These are phyloP conservation scores for Trichaptum fuscoviolaceum DNA, from an alignment of 768 basidiomycete species.

Conservation along the genomic window DNA sequence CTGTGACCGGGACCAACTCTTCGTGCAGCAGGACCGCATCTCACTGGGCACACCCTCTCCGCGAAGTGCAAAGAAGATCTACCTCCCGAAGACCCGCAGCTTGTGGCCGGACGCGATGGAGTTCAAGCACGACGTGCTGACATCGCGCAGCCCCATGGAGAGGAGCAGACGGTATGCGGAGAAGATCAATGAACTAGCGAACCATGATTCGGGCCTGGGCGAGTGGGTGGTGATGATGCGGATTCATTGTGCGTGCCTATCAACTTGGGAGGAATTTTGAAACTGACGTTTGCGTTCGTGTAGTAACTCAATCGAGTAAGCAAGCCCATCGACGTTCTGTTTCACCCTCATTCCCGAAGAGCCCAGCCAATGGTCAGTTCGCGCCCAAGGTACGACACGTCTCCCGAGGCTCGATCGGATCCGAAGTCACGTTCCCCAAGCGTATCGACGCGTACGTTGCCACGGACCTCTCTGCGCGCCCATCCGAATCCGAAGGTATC, in stretches of 20 bases:
- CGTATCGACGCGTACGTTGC: conserved; percentile 75
- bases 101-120: conserved; percentile 63
- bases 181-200: conserved; percentile 79
- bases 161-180: conserved; percentile 67
- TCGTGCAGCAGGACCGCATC: conserved; percentile 10
- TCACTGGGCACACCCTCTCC: conserved; percentile 11
- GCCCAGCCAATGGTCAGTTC: conserved; percentile 26
- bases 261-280: background rate
- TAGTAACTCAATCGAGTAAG: conserved; percentile 17
- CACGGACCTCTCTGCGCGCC: conserved; percentile 59
- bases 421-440: conserved; percentile 74
- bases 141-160: conserved; percentile 53
- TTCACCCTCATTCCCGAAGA: conserved; percentile 22
- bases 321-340: conserved; percentile 29
- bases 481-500: conserved; percentile 36
- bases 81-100: conserved; percentile 21
- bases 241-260: conserved; percentile 43
- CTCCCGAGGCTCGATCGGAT: conserved; percentile 66
- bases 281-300: background rate
- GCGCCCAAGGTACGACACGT: conserved; percentile 40
- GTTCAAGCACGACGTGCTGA: conserved; percentile 52
- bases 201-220: conserved; percentile 67
- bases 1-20: conserved; percentile 22
- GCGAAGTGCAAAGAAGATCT: background rate
- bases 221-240: conserved; percentile 67